These are phyloP conservation scores for Wickerhamomyces alni DNA, from an alignment of 805 yeast genomes.

Conservation along the genomic window DNA sequence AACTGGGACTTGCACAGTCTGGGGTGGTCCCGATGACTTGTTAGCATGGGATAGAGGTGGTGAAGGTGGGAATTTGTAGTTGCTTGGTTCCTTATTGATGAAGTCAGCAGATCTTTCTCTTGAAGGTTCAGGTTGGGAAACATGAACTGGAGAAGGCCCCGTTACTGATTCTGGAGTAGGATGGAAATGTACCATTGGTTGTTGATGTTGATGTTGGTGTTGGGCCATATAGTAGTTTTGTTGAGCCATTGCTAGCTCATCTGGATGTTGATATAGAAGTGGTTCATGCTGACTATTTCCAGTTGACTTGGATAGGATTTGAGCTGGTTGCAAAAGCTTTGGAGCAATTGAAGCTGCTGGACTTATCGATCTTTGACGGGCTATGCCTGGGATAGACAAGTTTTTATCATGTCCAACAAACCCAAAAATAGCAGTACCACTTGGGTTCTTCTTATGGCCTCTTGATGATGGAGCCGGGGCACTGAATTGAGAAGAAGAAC, in stretches of 20 bases:
- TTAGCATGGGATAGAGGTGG: constrained; percentile 5
- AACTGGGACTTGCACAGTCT: constrained; percentile 22
- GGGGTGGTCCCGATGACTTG: not conserved
- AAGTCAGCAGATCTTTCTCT: constrained; percentile 30
- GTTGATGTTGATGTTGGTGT: not conserved
- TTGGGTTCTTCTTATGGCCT: constrained; percentile 52
- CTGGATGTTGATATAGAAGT: constrained; percentile 12
- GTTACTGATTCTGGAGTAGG: too few relatives aligned
- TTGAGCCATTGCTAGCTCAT: constrained; percentile 11
- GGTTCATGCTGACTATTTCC: constrained; percentile 17
- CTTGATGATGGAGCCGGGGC: not conserved
- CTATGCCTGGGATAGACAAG: constrained; percentile 50
- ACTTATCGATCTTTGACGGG: constrained; percentile 17
- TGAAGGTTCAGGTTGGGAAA: not conserved
- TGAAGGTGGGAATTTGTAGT: constrained; percentile 51
- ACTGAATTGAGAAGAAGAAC: not conserved
- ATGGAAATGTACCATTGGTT: not conserved
- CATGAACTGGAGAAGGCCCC: not conserved
- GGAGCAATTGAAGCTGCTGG: constrained; percentile 15
- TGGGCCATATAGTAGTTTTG: not conserved
- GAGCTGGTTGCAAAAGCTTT: constrained; percentile 12
- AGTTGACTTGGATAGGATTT: constrained; percentile 2
- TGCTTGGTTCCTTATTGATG: constrained; percentile 37
- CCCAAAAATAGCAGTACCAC: constrained; percentile 83
- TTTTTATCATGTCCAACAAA: constrained; percentile 58